Conservation (phyloP, 192 early-diverging fungal species). For the Linnemannia schmuckeri region DNA sequence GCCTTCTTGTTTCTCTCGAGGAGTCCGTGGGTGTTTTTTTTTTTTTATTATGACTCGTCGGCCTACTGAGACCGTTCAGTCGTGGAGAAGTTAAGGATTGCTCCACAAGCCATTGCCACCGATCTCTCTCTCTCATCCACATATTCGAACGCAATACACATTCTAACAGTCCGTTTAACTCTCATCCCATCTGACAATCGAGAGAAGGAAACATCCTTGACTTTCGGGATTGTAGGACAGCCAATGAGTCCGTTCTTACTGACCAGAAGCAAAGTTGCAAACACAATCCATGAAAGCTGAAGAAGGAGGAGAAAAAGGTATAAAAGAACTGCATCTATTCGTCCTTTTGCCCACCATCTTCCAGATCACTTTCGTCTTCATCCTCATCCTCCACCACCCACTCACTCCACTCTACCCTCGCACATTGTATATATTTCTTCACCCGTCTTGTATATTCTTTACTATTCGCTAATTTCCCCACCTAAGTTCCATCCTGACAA, state of each 20-base stretch:
- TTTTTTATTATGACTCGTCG: slow-evolving; percentile 7
- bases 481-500: neutral
- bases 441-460: slow-evolving; percentile 11
- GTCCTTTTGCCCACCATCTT: slow-evolving; percentile 13
- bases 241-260: neutral
- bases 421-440: slow-evolving; percentile 12
- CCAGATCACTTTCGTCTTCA: slow-evolving; percentile 20
- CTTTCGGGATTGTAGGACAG: slow-evolving; percentile 18
- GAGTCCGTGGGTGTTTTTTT: slow-evolving; percentile 25
- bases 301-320: slow-evolving; percentile 19
- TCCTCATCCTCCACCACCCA: neutral
- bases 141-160: neutral
- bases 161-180: neutral
- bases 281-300: neutral
- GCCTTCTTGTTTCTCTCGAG: slow-evolving; percentile 3
- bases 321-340: slow-evolving; percentile 15
- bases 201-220: neutral
- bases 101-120: slow-evolving; percentile 10
- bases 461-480: neutral
- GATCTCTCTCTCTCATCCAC: slow-evolving; percentile 15
- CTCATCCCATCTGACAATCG: slow-evolving; percentile 5
- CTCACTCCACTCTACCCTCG: neutral
- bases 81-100: slow-evolving; percentile 4
- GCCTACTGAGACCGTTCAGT: neutral
- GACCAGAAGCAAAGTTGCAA: slow-evolving; percentile 5